These are phyloP conservation scores for Coprinellus aureogranulatus DNA, from an alignment of 768 basidiomycete species.

Conservation along the genomic window DNA sequence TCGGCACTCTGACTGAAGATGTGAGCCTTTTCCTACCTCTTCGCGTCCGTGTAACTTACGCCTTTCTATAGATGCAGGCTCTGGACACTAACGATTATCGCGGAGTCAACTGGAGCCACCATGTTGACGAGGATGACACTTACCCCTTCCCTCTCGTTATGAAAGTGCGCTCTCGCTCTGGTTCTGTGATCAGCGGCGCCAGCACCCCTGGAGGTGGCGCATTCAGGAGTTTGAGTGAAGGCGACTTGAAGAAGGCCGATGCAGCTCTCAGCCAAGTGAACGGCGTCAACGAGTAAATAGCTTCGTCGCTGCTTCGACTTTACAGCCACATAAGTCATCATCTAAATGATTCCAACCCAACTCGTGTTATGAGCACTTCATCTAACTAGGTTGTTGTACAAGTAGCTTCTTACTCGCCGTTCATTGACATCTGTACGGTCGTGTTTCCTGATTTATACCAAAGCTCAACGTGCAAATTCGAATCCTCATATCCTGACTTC, in stretches of 20 bases:
- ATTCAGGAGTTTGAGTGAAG: conserved; percentile 80
- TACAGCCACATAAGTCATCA: too few relatives aligned
- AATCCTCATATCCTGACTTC: too few relatives aligned
- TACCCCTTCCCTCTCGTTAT: conserved; percentile 90
- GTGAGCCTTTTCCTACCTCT: conserved; percentile 34
- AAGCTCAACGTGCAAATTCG: too few relatives aligned
- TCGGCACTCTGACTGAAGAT: conserved; percentile 87
- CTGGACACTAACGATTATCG: conserved; percentile 85
- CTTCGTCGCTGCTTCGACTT: too few relatives aligned
- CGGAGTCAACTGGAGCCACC: conserved; percentile 60
- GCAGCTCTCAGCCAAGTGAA: conserved; percentile 70
- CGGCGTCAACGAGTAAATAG: conserved; percentile 10
- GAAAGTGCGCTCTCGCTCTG: conserved; percentile 82
- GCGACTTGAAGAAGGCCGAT: conserved; percentile 84
- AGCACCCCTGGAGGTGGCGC: conserved; percentile 88
- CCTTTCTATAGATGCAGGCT: conserved; percentile 65
- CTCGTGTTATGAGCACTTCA: too few relatives aligned
- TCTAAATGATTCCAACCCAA: too few relatives aligned
- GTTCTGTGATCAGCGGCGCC: conserved; percentile 63
- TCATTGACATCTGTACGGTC: too few relatives aligned
- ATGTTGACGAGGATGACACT: conserved; percentile 85
- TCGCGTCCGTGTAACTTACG: conserved; percentile 1
- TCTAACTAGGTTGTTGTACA: too few relatives aligned
- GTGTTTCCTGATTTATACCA: too few relatives aligned
- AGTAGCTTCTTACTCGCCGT: too few relatives aligned